These are phyloP conservation scores for Przewalskia tangutica DNA, from an alignment of 257 asterid genomes.

Conservation along the genomic window DNA sequence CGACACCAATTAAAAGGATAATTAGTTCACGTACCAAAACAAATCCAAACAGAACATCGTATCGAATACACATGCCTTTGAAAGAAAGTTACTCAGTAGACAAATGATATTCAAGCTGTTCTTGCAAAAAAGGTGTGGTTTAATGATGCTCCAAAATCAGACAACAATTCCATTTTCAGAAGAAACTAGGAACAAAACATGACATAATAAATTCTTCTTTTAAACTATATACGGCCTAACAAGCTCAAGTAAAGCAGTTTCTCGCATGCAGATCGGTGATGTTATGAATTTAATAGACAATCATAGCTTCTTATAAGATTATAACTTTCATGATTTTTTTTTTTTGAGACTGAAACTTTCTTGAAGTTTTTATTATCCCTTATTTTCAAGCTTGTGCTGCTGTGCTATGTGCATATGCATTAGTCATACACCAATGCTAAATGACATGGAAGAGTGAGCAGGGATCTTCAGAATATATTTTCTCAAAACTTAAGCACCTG, in stretches of 20 bases:
- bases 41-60: background rate
- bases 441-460: background rate
- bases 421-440: background rate
- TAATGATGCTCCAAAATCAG: background rate
- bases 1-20: background rate
- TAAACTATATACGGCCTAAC: background rate
- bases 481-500: conserved; percentile 41
- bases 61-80: background rate
- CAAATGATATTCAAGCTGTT: background rate
- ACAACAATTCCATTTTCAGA: background rate
- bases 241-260: background rate
- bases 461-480: background rate
- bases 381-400: background rate
- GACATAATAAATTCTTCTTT: background rate
- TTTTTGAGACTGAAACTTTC: no score
- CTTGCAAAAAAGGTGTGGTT: background rate
- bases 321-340: background rate
- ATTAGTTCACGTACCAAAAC: background rate
- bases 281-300: background rate
- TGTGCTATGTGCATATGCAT: background rate
- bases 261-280: background rate
- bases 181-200: background rate
- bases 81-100: background rate
- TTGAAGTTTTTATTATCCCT: background rate
- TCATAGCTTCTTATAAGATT: background rate